Percentiles rank a stretch among this genome's conserved stretches.
phyloP scores from a whole-genome alignment of 73 alveolate species.

The Paramecium tetraurelia region DNA sequence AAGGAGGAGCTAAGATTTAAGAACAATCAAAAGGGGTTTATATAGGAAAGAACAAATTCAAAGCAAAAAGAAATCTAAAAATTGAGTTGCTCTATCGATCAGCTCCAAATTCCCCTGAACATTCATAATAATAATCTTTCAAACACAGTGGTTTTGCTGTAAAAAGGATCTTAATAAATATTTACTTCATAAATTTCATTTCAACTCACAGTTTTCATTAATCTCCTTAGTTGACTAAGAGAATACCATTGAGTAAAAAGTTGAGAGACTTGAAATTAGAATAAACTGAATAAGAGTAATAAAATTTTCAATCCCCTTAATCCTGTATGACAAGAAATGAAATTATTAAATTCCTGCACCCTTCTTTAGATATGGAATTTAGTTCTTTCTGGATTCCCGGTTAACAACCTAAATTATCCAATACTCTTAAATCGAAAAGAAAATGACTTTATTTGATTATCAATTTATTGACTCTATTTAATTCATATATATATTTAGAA shows the following conservation, averaged over 20 bases:
- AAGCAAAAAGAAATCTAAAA: slow-evolving; percentile 36
- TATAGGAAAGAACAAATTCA: background rate
- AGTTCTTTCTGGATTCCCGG: slow-evolving; percentile 40
- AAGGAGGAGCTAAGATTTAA: background rate
- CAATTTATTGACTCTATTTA: background rate
- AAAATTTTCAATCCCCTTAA: background rate
- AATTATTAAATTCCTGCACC: background rate
- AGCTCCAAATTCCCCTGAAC: slow-evolving; percentile 45
- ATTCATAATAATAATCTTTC: background rate
- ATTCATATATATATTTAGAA: too few species aligned
- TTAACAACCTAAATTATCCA: background rate
- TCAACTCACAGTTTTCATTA: background rate
- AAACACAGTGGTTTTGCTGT: slow-evolving; percentile 51
- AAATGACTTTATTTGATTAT: background rate
- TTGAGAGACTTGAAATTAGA: background rate
- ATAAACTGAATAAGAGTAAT: background rate
- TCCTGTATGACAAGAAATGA: background rate
- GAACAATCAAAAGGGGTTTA: slow-evolving; percentile 20
- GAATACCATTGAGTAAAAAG: background rate
- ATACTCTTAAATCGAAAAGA: background rate
- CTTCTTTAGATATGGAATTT: background rate
- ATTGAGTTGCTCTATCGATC: slow-evolving; percentile 41
- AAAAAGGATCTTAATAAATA: background rate
- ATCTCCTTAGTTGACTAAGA: background rate
- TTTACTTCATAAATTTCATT: background rate